These are phyloP conservation scores for Termitomyces sp. DNA, from an alignment of 768 basidiomycete genomes.

Conservation along the genomic window DNA sequence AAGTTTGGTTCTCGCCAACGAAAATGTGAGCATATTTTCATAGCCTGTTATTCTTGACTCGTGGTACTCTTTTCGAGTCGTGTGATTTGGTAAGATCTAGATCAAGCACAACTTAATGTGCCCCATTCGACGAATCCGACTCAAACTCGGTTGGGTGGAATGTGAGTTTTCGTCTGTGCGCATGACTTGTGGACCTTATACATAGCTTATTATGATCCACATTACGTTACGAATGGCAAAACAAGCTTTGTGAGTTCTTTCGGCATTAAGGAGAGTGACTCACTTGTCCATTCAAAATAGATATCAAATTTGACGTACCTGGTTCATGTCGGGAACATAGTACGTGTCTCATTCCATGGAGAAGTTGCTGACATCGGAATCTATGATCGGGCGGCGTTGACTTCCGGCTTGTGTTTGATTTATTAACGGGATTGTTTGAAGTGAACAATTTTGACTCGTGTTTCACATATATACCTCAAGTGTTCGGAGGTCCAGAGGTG, in stretches of 20 bases:
- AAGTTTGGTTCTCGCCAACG: conserved; percentile 30
- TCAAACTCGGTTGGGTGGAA: conserved; percentile 42
- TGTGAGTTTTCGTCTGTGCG: conserved; percentile 20
- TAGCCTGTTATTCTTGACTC: conserved; percentile 31
- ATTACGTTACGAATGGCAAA: conserved; percentile 35
- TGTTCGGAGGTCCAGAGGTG: too few species aligned
- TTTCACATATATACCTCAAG: too few species aligned
- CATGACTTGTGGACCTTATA: not conserved
- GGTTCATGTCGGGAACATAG: conserved; percentile 23
- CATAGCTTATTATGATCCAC: conserved; percentile 33
- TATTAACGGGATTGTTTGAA: conserved; percentile 10
- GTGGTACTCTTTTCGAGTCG: conserved; percentile 27
- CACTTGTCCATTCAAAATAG: conserved; percentile 13
- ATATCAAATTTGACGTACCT: conserved; percentile 28
- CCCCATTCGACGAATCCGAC: conserved; percentile 27
- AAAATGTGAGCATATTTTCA: conserved; percentile 22
- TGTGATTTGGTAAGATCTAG: conserved; percentile 12
- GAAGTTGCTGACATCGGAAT: too few species aligned
- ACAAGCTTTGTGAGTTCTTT: conserved; percentile 28
- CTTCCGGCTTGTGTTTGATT: too few species aligned
- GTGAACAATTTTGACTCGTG: conserved; percentile 25
- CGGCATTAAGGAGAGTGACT: not conserved
- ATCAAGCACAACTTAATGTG: conserved; percentile 20
- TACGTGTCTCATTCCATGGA: too few species aligned
- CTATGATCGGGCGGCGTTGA: too few species aligned